These are phyloP conservation scores for Colletotrichum siamense DNA, from an alignment of 2,329 filamentous ascomycete species.

Conservation along the genomic window DNA sequence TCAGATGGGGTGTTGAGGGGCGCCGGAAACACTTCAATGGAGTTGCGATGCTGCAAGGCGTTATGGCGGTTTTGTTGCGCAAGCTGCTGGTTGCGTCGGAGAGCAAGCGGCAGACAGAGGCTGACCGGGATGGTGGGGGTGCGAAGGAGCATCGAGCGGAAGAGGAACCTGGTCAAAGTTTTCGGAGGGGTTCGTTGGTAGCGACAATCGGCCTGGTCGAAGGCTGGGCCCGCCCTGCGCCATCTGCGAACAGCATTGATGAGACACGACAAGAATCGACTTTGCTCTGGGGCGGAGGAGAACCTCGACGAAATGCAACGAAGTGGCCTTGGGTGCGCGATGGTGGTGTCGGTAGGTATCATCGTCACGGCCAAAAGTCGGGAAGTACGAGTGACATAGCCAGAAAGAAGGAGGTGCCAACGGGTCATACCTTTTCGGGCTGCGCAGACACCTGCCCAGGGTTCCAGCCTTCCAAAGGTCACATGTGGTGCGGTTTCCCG, in stretches of 20 bases:
- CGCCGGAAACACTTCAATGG: slow-evolving; percentile 7
- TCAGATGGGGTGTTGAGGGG: slow-evolving; percentile 13
- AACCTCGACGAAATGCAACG: background rate
- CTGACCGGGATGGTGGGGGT: background rate
- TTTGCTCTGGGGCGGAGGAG: background rate
- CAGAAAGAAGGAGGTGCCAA: background rate
- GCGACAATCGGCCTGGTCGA: background rate
- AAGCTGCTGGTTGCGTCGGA: background rate
- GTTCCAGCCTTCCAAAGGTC: background rate
- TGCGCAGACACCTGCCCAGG: background rate
- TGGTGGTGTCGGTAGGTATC: background rate
- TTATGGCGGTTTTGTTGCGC: background rate
- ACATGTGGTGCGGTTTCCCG: background rate
- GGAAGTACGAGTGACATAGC: background rate
- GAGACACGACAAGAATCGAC: background rate
- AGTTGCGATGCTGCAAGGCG: background rate
- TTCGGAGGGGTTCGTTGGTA: background rate
- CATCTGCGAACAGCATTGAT: background rate
- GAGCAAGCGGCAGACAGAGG: background rate
- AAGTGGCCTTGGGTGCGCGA: background rate
- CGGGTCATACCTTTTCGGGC: background rate
- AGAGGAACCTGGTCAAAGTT: background rate
- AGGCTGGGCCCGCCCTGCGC: background rate
- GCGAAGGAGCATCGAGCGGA: background rate
- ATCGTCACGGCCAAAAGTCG: background rate